These are phyloP conservation scores for Kodamaea sp. DNA, from an alignment of 1,139 yeast genomes.

Conservation along the genomic window DNA sequence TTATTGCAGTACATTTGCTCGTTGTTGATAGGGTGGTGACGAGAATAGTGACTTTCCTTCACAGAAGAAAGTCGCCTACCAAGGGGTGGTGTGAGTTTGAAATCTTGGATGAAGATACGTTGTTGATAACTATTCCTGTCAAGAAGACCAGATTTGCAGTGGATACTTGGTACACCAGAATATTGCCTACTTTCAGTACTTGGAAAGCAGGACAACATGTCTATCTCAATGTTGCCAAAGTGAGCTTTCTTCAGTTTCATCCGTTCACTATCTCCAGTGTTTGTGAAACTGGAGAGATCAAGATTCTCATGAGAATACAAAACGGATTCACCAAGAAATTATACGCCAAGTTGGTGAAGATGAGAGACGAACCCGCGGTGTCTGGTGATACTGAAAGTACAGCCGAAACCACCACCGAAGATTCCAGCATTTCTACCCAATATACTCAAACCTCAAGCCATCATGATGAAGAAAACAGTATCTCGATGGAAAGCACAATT, in stretches of 20 bases:
- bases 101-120: conserved; percentile 42
- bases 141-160: conserved; percentile 19
- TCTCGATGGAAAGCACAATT: background rate
- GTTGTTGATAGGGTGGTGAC: conserved; percentile 45
- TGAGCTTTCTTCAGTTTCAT: conserved; percentile 42
- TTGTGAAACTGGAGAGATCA: conserved; percentile 38
- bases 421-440: background rate
- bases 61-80: conserved; percentile 38
- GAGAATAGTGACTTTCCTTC: conserved; percentile 32
- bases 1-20: conserved; percentile 46
- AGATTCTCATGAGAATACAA: conserved; percentile 39
- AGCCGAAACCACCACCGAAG: background rate
- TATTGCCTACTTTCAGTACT: conserved; percentile 39
- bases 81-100: conserved; percentile 42
- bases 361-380: conserved; percentile 16
- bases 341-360: conserved; percentile 24
- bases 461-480: conserved; percentile 3
- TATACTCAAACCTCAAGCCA: background rate
- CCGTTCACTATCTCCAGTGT: conserved; percentile 50
- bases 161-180: conserved; percentile 29
- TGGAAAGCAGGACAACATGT: conserved; percentile 56
- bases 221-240: conserved; percentile 39
- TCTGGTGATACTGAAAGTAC: conserved; percentile 1
- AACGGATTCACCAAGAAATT: conserved; percentile 48
- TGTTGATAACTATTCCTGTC: conserved; percentile 40